Conservation (phyloP, 305 asterid species). For the Fraxinus latifolia region DNA sequence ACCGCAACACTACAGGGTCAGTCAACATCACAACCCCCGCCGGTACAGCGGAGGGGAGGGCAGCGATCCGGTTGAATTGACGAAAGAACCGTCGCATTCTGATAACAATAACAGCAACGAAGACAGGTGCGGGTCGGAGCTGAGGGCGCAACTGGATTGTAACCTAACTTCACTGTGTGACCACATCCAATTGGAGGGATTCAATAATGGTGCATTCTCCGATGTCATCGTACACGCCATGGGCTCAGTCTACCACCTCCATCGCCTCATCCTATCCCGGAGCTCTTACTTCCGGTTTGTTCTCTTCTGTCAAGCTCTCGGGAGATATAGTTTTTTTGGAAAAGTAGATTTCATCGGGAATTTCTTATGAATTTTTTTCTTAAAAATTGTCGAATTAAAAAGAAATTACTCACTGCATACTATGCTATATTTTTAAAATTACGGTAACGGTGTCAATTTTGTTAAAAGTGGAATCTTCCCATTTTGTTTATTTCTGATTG, state of each 20-base stretch:
- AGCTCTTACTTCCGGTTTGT: slow-evolving; percentile 87
- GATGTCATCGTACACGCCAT: slow-evolving; percentile 80
- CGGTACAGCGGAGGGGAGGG: slow-evolving; percentile 32
- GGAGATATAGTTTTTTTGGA: not conserved
- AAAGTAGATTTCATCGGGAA: not conserved
- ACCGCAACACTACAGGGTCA: slow-evolving; percentile 31
- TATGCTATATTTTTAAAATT: not conserved
- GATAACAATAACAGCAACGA: slow-evolving; percentile 30
- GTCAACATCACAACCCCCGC: slow-evolving; percentile 40
- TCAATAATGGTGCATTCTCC: slow-evolving; percentile 74
- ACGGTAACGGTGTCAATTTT: not conserved
- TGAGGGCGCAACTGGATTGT: slow-evolving; percentile 54
- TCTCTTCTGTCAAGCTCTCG: not conserved
- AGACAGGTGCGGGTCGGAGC: slow-evolving; percentile 52
- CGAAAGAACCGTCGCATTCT: slow-evolving; percentile 48
- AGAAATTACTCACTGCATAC: not conserved
- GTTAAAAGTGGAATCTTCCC: not conserved
- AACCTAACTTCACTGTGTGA: slow-evolving; percentile 87
- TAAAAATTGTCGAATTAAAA: not conserved
- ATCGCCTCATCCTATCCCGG: slow-evolving; percentile 86
- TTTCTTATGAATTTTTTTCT: not conserved
- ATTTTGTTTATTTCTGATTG: not conserved
- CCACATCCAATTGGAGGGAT: slow-evolving; percentile 89
- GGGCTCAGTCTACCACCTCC: slow-evolving; percentile 80
- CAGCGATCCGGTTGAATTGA: slow-evolving; percentile 56